Conservation (phyloP, 441 rosid species). For the Arabidopsis hybrid region DNA sequence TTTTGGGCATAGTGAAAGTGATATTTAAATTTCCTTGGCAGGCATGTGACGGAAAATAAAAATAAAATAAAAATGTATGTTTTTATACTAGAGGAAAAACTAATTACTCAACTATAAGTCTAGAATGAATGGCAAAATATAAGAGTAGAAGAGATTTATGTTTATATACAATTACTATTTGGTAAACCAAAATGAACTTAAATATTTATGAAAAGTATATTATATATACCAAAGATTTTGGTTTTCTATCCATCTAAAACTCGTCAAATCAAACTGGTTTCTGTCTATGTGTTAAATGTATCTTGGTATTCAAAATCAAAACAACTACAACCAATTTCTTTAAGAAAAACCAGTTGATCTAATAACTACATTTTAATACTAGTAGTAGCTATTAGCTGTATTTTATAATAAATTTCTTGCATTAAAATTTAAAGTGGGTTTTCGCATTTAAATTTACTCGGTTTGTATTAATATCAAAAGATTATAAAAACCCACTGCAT, state of each 20-base stretch:
- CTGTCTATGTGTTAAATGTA: constrained; percentile 13
- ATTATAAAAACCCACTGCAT: not conserved
- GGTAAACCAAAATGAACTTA: too few species aligned
- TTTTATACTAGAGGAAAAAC: too few species aligned
- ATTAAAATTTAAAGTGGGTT: not conserved
- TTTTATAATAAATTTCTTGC: not conserved
- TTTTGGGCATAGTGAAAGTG: not conserved
- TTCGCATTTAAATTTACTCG: constrained; percentile 10
- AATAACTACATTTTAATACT: constrained; percentile 7
- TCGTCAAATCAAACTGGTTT: not conserved
- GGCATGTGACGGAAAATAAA: not conserved
- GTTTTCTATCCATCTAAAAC: not conserved
- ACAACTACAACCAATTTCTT: not conserved
- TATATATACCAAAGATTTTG: not conserved
- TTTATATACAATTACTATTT: too few species aligned
- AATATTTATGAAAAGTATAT: too few species aligned
- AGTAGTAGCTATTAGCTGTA: not conserved
- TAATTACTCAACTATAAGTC: too few species aligned
- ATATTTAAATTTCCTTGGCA: not conserved
- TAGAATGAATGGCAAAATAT: too few species aligned
- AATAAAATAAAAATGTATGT: too few species aligned
- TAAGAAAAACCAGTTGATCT: not conserved
- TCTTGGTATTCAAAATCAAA: not conserved
- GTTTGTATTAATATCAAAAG: not conserved
- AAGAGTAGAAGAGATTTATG: too few species aligned